Base-by-base conservation (phyloP, 768 basidiomycete genomes). In the Lyophyllum decastes region DNA sequence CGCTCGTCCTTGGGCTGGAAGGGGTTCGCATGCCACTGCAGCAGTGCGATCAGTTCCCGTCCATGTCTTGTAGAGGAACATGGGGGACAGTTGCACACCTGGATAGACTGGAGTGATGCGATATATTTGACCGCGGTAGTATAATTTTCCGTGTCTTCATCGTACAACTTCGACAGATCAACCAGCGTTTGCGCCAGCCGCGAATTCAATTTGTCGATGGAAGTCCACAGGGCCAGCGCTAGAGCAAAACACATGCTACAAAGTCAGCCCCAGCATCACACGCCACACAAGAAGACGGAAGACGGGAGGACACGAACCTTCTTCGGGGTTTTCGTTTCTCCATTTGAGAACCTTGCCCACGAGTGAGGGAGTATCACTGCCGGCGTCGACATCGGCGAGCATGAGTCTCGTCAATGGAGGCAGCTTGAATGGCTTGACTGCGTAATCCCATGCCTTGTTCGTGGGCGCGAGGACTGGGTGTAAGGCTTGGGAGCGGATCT, bases 301-400 rank as follows among this genome's bases (percentile, higher is more conserved):
- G 46, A 19, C 48, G 58, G 41, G 52, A 25, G 26, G 9, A 40
- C 24, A 54, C 61, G 53, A 61, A 85, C 92, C 88, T 70, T 84
- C 75, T 30, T 73, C 76, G 14, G 76, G 71, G 45, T 88, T 79
- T 43, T 86, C 83, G 65, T 85, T 83, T 43, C 92, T 83, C 96
- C 96, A 98, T 64, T 86, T 87, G 61, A 97, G 74, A 3, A 99
- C 97, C 71, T 92, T 88, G 27, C 92, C 86, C 11, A 95, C 94
- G 41, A 98, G 84, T 41, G 92, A 92, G 1, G 97, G 97, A 1
- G 97, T 98, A 66, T 98, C 92, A 63, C 92, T 95, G 10, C 97
- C 97, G 9, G 92, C 94, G 65, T 97, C 92, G 16, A 98, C 94
- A 68, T 99, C 97, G 24, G 95, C 97, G 21, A 99, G 81, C 74